These are phyloP conservation scores for Carex kokanica DNA, from an alignment of 176 grass and related monocot species.

Conservation along the genomic window DNA sequence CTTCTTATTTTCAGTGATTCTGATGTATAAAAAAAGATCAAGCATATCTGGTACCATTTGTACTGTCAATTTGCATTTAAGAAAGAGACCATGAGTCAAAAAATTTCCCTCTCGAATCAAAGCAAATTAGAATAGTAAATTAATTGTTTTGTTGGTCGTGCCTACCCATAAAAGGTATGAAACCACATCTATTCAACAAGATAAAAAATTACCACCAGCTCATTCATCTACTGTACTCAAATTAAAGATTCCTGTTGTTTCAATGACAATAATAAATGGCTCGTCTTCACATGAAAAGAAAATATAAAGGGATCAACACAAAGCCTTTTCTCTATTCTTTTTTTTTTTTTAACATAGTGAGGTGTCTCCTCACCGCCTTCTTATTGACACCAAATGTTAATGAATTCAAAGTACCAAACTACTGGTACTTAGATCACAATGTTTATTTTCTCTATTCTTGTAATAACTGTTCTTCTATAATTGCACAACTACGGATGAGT, in stretches of 20 bases:
- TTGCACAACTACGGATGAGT: too few species aligned
- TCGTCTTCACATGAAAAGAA: neutral
- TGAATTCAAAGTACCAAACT: too few species aligned
- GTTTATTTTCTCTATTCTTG: neutral
- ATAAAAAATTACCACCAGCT: neutral
- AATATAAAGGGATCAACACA: neutral
- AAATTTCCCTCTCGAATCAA: neutral
- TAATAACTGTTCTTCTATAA: too few species aligned
- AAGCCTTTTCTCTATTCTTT: neutral
- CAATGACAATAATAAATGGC: neutral
- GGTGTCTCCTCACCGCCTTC: too few species aligned
- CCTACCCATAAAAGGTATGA: neutral
- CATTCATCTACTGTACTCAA: neutral
- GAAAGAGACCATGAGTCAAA: neutral
- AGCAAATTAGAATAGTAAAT: slow-evolving; percentile 5
- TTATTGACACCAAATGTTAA: too few species aligned
- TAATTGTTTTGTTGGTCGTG: neutral
- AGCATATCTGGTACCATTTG: neutral
- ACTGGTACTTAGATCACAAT: too few species aligned
- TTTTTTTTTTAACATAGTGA: too few species aligned
- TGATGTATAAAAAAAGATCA: neutral
- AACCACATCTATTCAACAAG: neutral
- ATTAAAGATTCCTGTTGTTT: neutral
- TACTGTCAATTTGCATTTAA: slow-evolving; percentile 8
- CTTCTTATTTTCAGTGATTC: neutral